Evolutionary conservation across 2,329 filamentous ascomycete genomes (phyloP), one percentile per base, ranked within the genome.

Genomic region (Calycina herbarum): DNA sequence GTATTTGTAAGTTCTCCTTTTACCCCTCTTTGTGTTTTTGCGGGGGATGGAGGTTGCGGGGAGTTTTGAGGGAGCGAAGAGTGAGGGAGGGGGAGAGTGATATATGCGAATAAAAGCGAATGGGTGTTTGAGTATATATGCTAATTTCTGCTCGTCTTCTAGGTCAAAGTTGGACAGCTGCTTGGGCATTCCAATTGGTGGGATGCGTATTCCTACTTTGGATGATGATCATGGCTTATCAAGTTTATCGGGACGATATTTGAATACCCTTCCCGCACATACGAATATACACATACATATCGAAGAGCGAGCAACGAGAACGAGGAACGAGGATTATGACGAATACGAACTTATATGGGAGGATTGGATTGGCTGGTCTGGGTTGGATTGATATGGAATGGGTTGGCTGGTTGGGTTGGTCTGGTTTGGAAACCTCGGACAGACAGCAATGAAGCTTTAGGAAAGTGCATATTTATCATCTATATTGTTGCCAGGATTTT

Each of bases 161-260:
- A 86, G 84, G 84, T 75, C 85, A 87, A 76, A 82, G 82, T 56
- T 90, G 88, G 88, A 83, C 87, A 71, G 82, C 88, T 1, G 85
- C 85, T 1, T 90, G 89, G 76, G 82, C 86, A 0, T 87, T 90
- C 74, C 82, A 82, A 20, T 76, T 90, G 29, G 82, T 87, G 1
- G 87, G 87, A 0, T 79, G 77, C 20, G 77, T 88, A 0, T 89
- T 89, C 69, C 75, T 89, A 66, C 73, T 89, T n/a, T 89, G 87
- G 87, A 85, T 89, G 72, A 88, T 89, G 81, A 79, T 89, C 68
- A 89, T 89, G 83, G 84, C 86, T 11, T 86, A 87, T 70, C 86
- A 88, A 68, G 87, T 89, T 10, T 89, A 76, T 62, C 68, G 71
- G 40, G 72, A 74, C 33, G 70, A 76, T 68, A 33, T 56, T 35